Conservation (phyloP, 73 alveolate genomes). For the Tetrahymena elliotti region DNA sequence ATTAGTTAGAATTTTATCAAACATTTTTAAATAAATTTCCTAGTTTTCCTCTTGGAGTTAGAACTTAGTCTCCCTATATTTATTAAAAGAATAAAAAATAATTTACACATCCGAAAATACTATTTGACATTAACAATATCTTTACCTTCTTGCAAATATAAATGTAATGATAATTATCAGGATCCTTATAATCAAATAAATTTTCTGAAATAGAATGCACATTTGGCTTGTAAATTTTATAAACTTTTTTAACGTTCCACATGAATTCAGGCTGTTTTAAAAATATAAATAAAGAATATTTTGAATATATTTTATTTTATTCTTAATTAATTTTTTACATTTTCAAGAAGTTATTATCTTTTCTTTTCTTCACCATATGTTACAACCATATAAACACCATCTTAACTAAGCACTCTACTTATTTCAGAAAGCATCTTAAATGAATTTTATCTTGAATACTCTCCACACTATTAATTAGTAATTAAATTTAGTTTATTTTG, state of each 20-base stretch:
- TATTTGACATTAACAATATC: not conserved
- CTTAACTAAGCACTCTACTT: not conserved
- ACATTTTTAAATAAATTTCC: not conserved
- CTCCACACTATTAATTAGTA: constrained; percentile 12
- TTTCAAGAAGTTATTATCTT: not conserved
- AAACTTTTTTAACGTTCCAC: constrained; percentile 8
- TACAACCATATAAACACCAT: constrained; percentile 35
- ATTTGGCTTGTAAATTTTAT: constrained; percentile 35
- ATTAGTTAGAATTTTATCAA: not conserved
- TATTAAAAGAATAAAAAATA: not conserved
- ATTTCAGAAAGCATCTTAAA: constrained; percentile 12
- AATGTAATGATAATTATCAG: constrained; percentile 29
- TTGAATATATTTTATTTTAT: not conserved
- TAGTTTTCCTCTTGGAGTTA: not conserved
- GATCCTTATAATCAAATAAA: constrained; percentile 21
- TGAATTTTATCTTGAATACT: constrained; percentile 33
- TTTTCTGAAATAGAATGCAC: not conserved
- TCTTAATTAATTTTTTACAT: not conserved
- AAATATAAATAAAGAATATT: too few relatives aligned
- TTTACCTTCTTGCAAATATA: constrained; percentile 26
- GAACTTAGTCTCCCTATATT: not conserved
- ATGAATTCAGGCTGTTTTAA: not conserved
- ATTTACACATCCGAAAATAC: too few relatives aligned
- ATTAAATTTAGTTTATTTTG: not conserved
- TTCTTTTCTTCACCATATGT: constrained; percentile 26